These are phyloP conservation scores for Pichia sorboxylosa DNA, from an alignment of 1,139 yeast species.

Conservation along the genomic window DNA sequence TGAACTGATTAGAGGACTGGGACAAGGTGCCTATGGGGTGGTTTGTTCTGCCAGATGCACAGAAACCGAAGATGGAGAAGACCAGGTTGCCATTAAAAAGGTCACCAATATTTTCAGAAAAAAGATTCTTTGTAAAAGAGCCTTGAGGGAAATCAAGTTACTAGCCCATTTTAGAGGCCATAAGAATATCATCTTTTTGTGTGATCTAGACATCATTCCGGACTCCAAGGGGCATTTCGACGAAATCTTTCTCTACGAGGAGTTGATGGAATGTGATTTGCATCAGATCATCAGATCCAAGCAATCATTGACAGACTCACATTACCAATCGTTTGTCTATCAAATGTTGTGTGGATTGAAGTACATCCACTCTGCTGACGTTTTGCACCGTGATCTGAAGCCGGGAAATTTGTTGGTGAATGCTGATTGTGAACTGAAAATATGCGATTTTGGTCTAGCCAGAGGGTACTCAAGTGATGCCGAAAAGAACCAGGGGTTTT, in stretches of 20 bases:
- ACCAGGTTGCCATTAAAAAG: constrained; percentile 85
- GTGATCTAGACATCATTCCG: constrained; percentile 86
- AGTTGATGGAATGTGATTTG: constrained; percentile 96
- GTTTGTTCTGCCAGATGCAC: constrained; percentile 86
- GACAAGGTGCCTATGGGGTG: constrained; percentile 95
- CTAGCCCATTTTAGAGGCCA: constrained; percentile 82
- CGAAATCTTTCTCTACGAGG: constrained; percentile 87
- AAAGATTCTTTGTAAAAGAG: constrained; percentile 79
- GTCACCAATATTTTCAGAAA: constrained; percentile 86
- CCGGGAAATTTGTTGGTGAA: constrained; percentile 90
- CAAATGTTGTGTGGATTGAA: constrained; percentile 90
- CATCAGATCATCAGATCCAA: constrained; percentile 91
- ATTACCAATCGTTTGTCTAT: constrained; percentile 83
- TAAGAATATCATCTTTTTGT: constrained; percentile 84
- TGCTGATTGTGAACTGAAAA: constrained; percentile 92
- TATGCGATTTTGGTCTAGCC: constrained; percentile 94
- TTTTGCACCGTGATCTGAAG: constrained; percentile 84
- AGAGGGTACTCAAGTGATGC: constrained; percentile 85
- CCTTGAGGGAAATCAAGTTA: constrained; percentile 77
- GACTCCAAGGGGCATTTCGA: constrained; percentile 60
- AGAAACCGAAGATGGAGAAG: constrained; percentile 59
- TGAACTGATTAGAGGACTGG: constrained; percentile 78
- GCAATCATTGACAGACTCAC: constrained; percentile 90
- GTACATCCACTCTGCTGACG: constrained; percentile 92
- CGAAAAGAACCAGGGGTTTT: constrained; percentile 76